Conservation (phyloP, 257 asterid species). For the Leonotis leonurus region DNA sequence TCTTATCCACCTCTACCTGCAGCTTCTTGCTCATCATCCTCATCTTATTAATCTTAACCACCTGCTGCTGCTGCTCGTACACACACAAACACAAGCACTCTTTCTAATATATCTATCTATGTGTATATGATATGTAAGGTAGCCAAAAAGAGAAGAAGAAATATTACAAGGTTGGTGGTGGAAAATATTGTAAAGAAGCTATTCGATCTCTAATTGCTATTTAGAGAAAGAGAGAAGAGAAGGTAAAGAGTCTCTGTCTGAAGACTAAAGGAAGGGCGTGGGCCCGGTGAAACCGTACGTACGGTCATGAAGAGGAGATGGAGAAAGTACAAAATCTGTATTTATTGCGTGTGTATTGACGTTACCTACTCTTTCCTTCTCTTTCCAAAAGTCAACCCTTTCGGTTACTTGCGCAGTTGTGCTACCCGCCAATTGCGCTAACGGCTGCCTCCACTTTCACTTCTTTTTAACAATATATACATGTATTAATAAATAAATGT, state of each 20-base stretch:
- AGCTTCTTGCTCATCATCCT: not conserved
- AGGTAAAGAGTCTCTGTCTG: too few species aligned
- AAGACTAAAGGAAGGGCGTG: not conserved
- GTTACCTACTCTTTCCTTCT: too few species aligned
- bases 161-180: too few species aligned
- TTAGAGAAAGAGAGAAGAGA: not conserved
- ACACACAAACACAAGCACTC: constrained; percentile 1
- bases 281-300: not conserved
- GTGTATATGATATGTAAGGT: too few species aligned
- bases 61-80: constrained; percentile 29
- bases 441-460: not conserved
- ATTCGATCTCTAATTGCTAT: too few species aligned
- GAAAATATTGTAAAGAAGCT: too few species aligned
- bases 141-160: too few species aligned
- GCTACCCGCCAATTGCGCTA: constrained; percentile 11
- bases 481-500: too few species aligned
- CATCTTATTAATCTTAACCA: constrained; percentile 10
- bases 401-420: constrained; percentile 8
- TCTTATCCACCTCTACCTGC: not conserved
- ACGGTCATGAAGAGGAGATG: constrained; percentile 18
- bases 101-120: not conserved
- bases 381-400: constrained; percentile 19
- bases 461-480: too few species aligned
- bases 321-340: constrained; percentile 29
- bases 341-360: too few species aligned